These are phyloP conservation scores for Teratosphaeria destructans DNA, from an alignment of 2,329 filamentous ascomycete genomes.

Conservation along the genomic window DNA sequence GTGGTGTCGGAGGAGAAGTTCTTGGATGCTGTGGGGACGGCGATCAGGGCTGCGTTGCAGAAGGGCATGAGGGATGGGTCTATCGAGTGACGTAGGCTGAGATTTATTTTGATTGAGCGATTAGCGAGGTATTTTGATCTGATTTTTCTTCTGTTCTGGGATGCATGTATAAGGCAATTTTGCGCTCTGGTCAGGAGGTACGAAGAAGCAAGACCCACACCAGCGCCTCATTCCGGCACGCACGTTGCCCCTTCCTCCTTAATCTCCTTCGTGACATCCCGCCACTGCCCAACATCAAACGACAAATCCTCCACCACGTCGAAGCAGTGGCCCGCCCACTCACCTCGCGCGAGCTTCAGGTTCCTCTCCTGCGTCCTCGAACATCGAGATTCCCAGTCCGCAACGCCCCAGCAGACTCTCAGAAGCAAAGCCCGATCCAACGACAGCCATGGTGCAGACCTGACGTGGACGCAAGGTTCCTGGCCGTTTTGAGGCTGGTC, in stretches of 20 bases:
- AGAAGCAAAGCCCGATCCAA: background rate
- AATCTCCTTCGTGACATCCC: background rate
- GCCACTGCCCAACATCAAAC: background rate
- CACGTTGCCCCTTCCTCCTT: background rate
- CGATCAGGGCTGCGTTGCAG: background rate
- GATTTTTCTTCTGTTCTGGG: background rate
- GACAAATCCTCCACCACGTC: conserved; percentile 1
- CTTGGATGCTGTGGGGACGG: background rate
- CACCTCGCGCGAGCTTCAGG: background rate
- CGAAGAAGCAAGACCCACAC: background rate
- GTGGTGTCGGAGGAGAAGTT: background rate
- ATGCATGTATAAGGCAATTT: background rate
- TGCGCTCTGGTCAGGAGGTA: background rate
- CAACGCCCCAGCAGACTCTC: background rate
- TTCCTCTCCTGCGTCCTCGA: background rate
- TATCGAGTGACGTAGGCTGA: background rate
- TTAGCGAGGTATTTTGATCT: background rate
- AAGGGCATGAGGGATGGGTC: background rate
- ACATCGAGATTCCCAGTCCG: background rate
- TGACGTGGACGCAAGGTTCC: background rate
- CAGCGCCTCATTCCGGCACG: background rate
- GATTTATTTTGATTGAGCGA: background rate
- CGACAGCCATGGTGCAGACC: background rate
- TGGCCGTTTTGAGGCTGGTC: background rate
- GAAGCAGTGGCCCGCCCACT: conserved; percentile 6